Conservation (phyloP, 2,329 filamentous ascomycete genomes). For the Penicillium paneum region DNA sequence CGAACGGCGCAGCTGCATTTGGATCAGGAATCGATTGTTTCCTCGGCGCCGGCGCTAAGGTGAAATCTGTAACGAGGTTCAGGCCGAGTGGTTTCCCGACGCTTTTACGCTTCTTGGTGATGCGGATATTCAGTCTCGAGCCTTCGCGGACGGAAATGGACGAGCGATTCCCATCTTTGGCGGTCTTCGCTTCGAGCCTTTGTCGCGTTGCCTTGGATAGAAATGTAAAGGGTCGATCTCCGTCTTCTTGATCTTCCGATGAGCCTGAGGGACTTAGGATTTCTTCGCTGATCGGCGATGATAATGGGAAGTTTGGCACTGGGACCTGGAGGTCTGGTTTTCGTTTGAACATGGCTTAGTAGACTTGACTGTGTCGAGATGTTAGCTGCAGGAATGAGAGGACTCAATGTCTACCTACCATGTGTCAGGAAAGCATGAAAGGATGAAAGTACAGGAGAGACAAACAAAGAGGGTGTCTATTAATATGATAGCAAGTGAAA, state of each 20-base stretch:
- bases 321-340: constrained; percentile 31
- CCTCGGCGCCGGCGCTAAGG: constrained; percentile 15
- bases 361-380: not conserved
- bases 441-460: not conserved
- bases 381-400: not conserved
- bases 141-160: constrained; percentile 7
- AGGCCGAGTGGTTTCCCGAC: constrained; percentile 36
- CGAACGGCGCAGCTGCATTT: constrained; percentile 22
- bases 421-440: constrained; percentile 4
- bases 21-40: not conserved
- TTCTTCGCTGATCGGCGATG: constrained; percentile 45
- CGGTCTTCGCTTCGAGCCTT: constrained; percentile 12
- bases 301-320: constrained; percentile 41
- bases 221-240: constrained; percentile 32
- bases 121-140: constrained; percentile 14
- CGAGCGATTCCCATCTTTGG: constrained; percentile 8
- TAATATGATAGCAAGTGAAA: constrained; percentile 18
- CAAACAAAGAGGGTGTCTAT: constrained; percentile 12
- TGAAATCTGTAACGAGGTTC: constrained; percentile 45
- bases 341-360: constrained; percentile 21
- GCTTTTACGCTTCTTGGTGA: constrained; percentile 24
- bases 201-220: constrained; percentile 26
- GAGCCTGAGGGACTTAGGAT: constrained; percentile 38
- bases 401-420: constrained; percentile 5
- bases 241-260: constrained; percentile 29